These are phyloP conservation scores for Vitis labrusca DNA, from an alignment of 164 flowering plant genomes.

Conservation along the genomic window DNA sequence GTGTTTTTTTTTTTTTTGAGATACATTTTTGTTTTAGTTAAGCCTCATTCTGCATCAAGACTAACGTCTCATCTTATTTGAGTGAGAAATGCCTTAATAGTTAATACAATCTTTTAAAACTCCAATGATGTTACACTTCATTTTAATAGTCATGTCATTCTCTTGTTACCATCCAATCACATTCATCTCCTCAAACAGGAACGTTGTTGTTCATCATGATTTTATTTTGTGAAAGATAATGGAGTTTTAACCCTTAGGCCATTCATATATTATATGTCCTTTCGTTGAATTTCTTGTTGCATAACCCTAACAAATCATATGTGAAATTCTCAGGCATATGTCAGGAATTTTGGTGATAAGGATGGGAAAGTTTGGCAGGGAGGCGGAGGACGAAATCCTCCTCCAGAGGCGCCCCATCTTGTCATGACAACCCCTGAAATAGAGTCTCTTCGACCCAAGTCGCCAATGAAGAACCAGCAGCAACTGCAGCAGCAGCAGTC, in stretches of 20 bases:
- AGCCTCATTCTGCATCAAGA: too few species aligned
- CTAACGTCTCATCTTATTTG: too few species aligned
- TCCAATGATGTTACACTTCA: too few species aligned
- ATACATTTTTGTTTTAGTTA: too few species aligned
- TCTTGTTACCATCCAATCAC: too few species aligned
- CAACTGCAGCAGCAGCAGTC: slow-evolving; percentile 62
- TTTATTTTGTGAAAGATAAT: background rate
- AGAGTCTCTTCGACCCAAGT: slow-evolving; percentile 89
- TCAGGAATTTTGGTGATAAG: slow-evolving; percentile 75
- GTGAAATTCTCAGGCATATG: slow-evolving; percentile 54
- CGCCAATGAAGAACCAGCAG: slow-evolving; percentile 94
- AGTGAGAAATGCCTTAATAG: too few species aligned
- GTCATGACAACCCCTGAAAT: slow-evolving; percentile 92
- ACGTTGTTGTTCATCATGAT: too few species aligned
- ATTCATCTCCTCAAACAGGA: too few species aligned
- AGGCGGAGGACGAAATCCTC: slow-evolving; percentile 96
- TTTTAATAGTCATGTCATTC: too few species aligned
- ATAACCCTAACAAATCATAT: background rate
- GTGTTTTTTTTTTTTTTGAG: too few species aligned
- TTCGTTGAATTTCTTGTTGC: background rate
- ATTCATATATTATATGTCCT: background rate
- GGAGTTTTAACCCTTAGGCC: background rate
- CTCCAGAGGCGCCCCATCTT: slow-evolving; percentile 95
- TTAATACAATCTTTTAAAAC: too few species aligned
- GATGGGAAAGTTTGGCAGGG: slow-evolving; percentile 98